These are phyloP conservation scores for Pugionium cornutum DNA, from an alignment of 345 rosid genomes.

Conservation along the genomic window DNA sequence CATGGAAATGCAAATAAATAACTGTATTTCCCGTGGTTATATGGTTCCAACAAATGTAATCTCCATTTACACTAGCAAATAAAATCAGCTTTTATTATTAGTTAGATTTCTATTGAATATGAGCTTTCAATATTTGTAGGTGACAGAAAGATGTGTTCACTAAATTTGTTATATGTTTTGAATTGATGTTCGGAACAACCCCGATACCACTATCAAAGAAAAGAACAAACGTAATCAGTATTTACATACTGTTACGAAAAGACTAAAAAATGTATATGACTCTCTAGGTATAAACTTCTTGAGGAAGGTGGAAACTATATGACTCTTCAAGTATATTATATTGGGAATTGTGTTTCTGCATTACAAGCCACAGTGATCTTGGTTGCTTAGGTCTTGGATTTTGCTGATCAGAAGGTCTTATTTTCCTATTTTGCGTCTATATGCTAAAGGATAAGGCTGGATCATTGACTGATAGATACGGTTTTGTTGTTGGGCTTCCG, in stretches of 20 bases:
- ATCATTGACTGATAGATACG: constrained; percentile 77
- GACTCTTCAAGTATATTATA: constrained; percentile 76
- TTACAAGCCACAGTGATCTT: constrained; percentile 7
- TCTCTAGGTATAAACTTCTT: constrained; percentile 41
- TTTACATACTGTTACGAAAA: background rate
- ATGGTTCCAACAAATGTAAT: no score
- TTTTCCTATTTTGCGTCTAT: constrained; percentile 14
- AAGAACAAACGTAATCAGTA: no score
- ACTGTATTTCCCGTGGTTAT: no score
- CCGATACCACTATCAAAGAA: background rate
- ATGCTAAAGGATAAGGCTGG: constrained; percentile 59
- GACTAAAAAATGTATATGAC: no score
- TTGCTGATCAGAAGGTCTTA: constrained; percentile 1
- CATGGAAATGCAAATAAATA: no score
- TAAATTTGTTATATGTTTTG: no score
- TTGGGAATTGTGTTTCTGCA: background rate
- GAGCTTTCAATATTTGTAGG: no score
- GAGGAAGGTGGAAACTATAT: constrained; percentile 82
- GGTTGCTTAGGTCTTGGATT: constrained; percentile 19
- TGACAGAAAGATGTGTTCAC: no score
- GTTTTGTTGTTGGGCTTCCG: constrained; percentile 81
- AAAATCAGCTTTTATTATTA: no score
- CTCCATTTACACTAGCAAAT: no score
- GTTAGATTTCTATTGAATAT: no score
- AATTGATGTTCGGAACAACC: no score